Conservation (phyloP, 2,329 filamentous ascomycete genomes). For the Pseudofabraea citricarpa region DNA sequence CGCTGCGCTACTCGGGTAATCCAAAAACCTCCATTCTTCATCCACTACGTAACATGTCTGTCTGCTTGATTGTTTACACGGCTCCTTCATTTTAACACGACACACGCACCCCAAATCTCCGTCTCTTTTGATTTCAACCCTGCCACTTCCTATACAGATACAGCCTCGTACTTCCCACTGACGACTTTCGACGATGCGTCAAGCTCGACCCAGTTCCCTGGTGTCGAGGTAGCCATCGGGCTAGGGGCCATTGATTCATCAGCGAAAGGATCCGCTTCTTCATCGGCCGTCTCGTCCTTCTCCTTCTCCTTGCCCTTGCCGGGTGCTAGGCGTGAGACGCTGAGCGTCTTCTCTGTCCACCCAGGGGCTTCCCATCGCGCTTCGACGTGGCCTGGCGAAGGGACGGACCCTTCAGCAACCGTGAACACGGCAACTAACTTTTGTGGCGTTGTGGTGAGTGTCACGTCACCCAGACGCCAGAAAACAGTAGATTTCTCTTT, state of each 20-base stretch:
- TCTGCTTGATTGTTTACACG: no score
- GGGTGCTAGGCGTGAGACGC: constrained; percentile 51
- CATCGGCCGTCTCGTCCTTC: constrained; percentile 44
- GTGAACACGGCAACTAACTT: constrained; percentile 81
- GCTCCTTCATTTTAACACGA: no score
- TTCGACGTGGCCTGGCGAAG: constrained; percentile 73
- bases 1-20: no score
- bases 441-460: constrained; percentile 54
- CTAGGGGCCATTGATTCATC: constrained; percentile 43
- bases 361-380: constrained; percentile 69
- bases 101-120: no score
- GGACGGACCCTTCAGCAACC: constrained; percentile 64
- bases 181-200: constrained; percentile 63
- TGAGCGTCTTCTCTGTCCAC: constrained; percentile 55
- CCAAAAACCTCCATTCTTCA: no score
- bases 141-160: constrained; percentile 4
- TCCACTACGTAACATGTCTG: no score
- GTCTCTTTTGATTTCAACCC: no score
- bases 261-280: constrained; percentile 59
- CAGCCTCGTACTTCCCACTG: constrained; percentile 70
- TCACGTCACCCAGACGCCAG: constrained; percentile 76
- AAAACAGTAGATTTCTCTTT: constrained; percentile 74
- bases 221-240: constrained; percentile 28
- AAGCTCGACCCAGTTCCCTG: constrained; percentile 59
- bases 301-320: constrained; percentile 45